These are phyloP conservation scores for Malus sieversii DNA, from an alignment of 306 rosid species.

Conservation along the genomic window DNA sequence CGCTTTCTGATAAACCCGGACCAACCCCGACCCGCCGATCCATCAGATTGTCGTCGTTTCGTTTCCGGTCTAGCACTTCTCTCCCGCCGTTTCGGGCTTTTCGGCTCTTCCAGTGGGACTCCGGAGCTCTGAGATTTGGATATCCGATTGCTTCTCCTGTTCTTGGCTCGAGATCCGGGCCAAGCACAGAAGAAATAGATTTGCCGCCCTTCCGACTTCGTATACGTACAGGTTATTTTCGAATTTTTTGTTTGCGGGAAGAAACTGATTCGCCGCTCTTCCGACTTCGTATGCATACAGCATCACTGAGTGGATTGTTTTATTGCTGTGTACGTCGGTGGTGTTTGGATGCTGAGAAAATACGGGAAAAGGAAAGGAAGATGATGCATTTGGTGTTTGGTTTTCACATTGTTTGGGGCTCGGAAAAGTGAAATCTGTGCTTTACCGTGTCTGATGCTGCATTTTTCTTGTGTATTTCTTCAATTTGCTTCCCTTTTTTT, in stretches of 20 bases:
- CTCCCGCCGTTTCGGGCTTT: neutral
- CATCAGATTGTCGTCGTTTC: neutral
- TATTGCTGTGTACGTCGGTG: neutral
- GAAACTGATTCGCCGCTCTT: slow-evolving; percentile 32
- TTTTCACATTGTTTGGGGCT: neutral
- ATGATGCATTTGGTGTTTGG: neutral
- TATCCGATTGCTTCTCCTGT: slow-evolving; percentile 43
- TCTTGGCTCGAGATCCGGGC: slow-evolving; percentile 98
- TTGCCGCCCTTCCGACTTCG: slow-evolving; percentile 17
- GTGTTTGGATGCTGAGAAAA: slow-evolving; percentile 15
- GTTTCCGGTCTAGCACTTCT: neutral
- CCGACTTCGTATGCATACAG: slow-evolving; percentile 2
- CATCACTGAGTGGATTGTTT: neutral
- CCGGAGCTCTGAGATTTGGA: slow-evolving; percentile 20
- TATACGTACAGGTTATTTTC: slow-evolving; percentile 21
- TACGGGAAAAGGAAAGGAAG: neutral
- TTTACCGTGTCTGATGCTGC: neutral
- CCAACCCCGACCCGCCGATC: neutral
- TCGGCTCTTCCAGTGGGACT: slow-evolving; percentile 11
- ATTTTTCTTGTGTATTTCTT: neutral
- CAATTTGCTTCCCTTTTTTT: neutral
- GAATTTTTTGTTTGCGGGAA: slow-evolving; percentile 2
- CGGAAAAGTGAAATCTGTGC: neutral
- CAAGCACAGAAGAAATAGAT: slow-evolving; percentile 59
- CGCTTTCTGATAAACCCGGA: neutral